Evolutionary conservation across 2,329 filamentous ascomycete species (phyloP).

Genomic region (Ampelomyces quisqualis): DNA sequence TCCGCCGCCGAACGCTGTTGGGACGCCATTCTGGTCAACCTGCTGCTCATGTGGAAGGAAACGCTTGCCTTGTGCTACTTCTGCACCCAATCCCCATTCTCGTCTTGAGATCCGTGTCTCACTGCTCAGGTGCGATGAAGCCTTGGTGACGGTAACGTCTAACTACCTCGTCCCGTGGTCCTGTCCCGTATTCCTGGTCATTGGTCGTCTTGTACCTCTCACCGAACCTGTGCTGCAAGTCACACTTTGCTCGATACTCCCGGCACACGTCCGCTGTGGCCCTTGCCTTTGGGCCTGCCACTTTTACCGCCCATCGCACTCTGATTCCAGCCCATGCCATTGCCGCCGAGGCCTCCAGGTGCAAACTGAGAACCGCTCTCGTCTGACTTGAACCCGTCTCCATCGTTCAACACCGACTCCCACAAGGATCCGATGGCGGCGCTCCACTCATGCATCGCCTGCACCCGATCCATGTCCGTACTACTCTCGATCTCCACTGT

Average conservation of each 20-base stretch:
- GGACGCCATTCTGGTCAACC: slow-evolving; percentile 23
- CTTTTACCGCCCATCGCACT: slow-evolving; percentile 33
- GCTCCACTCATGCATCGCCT: slow-evolving; percentile 72
- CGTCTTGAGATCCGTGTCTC: slow-evolving; percentile 38
- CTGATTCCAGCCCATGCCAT: slow-evolving; percentile 31
- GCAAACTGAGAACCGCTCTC: slow-evolving; percentile 45
- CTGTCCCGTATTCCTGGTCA: slow-evolving; percentile 32
- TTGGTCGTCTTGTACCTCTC: slow-evolving; percentile 37
- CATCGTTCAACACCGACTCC: slow-evolving; percentile 71
- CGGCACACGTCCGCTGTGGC: slow-evolving; percentile 38
- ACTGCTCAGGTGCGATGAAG: slow-evolving; percentile 32
- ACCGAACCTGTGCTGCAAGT: slow-evolving; percentile 40
- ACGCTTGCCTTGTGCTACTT: slow-evolving; percentile 36
- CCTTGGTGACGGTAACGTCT: slow-evolving; percentile 39
- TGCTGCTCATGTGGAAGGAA: slow-evolving; percentile 27
- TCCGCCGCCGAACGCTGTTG: slow-evolving; percentile 33
- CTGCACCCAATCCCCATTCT: slow-evolving; percentile 25
- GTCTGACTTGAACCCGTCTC: slow-evolving; percentile 66
- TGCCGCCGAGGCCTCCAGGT: slow-evolving; percentile 28
- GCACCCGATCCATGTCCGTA: slow-evolving; percentile 71
- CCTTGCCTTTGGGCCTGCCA: slow-evolving; percentile 43
- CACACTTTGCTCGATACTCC: slow-evolving; percentile 44
- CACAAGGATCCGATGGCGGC: slow-evolving; percentile 69
- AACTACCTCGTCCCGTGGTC: slow-evolving; percentile 32
- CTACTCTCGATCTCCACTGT: slow-evolving; percentile 76